Conservation (phyloP, 1,284 basidiomycete genomes). For the Veloboletus limbatus region DNA sequence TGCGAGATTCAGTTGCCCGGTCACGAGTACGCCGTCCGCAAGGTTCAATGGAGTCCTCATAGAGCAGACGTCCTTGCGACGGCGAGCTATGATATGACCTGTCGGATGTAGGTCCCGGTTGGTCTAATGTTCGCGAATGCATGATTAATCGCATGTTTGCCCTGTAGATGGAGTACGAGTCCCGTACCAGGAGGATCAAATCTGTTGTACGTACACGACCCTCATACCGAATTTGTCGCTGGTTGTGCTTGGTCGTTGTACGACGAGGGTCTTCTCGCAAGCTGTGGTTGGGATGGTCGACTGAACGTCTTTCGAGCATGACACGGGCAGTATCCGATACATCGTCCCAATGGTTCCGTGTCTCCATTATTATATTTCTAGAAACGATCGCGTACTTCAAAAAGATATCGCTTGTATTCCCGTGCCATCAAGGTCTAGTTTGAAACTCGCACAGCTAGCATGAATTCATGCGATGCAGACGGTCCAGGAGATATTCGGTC, state of each 20-base stretch:
- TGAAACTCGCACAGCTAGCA: too few species aligned
- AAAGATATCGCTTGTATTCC: too few species aligned
- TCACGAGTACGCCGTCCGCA: constrained; percentile 81
- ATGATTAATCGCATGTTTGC: neutral
- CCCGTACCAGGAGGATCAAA: constrained; percentile 53
- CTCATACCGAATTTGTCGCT: constrained; percentile 94
- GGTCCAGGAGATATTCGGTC: constrained; percentile 66
- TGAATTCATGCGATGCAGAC: constrained; percentile 9
- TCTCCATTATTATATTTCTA: too few species aligned
- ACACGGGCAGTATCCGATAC: constrained; percentile 4
- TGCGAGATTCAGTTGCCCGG: constrained; percentile 69
- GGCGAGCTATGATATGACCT: constrained; percentile 96
- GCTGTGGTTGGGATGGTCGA: constrained; percentile 87
- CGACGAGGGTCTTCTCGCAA: constrained; percentile 82
- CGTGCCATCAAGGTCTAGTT: too few species aligned
- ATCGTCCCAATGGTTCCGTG: neutral
- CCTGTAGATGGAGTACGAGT: constrained; percentile 59
- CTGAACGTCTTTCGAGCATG: constrained; percentile 72
- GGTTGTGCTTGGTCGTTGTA: constrained; percentile 89
- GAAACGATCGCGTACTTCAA: too few species aligned
- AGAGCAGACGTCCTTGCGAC: constrained; percentile 76
- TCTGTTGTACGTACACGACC: constrained; percentile 71
- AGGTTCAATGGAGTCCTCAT: constrained; percentile 79
- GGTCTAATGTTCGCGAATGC: neutral
- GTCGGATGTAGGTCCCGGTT: constrained; percentile 67